Conservation (phyloP, 2,329 filamentous ascomycete genomes). For the Acrodontium crateriforme region DNA sequence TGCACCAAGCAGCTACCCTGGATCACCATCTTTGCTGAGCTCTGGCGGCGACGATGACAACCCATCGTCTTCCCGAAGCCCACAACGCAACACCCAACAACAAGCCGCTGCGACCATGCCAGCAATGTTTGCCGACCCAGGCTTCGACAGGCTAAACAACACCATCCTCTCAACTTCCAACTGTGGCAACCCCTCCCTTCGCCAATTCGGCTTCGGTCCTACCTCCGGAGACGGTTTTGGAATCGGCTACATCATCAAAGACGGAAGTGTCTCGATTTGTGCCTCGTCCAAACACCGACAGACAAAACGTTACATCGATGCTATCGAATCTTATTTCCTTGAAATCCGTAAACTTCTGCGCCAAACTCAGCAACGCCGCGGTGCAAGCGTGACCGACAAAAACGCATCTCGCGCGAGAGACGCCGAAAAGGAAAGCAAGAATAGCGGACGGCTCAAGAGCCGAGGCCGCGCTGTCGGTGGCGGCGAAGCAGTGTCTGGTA, state of each 20-base stretch:
- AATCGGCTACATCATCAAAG: conserved; percentile 98
- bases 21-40: conserved; percentile 43
- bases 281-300: conserved; percentile 88
- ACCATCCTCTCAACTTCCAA: conserved; percentile 96
- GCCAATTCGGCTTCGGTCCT: conserved; percentile 93
- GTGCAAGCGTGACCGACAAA: conserved; percentile 35
- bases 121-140: conserved; percentile 68
- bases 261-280: conserved; percentile 79
- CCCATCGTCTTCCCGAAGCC: conserved; percentile 30
- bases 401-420: conserved; percentile 46
- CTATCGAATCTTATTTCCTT: conserved; percentile 76
- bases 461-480: conserved; percentile 54
- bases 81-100: conserved; percentile 31
- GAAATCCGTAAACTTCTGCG: conserved; percentile 78
- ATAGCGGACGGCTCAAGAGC: conserved; percentile 46
- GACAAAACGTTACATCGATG: conserved; percentile 79
- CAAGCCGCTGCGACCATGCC: conserved; percentile 47
- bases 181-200: conserved; percentile 86
- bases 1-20: conserved; percentile 27
- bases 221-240: conserved; percentile 90
- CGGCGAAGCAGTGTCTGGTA: conserved; percentile 38
- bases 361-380: conserved; percentile 48
- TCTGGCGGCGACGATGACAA: conserved; percentile 36
- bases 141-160: conserved; percentile 91
- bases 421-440: conserved; percentile 38